A percentile compares a stretch with the other conserved stretches of the same genome.
These are phyloP conservation scores for Pichia paraexigua DNA, from an alignment of 805 yeast genomes.

Conservation along the genomic window DNA sequence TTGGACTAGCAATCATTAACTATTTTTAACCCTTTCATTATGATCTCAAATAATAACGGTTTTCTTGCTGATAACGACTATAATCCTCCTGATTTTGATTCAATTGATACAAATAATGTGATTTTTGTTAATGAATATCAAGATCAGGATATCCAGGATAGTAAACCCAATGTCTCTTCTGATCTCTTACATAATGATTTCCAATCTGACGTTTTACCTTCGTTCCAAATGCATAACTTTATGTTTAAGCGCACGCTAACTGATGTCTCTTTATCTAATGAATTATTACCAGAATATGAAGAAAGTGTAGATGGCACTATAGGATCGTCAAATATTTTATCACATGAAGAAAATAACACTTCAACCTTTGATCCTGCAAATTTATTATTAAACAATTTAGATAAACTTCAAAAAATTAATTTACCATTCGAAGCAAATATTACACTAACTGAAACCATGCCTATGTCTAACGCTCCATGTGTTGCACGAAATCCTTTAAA, in stretches of 20 bases:
- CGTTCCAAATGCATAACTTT: constrained; percentile 58
- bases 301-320: constrained; percentile 3
- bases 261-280: constrained; percentile 4
- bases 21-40: not conserved
- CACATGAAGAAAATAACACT: constrained; percentile 9
- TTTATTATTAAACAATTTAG: constrained; percentile 21
- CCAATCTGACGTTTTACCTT: constrained; percentile 32
- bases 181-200: not conserved
- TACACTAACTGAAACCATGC: constrained; percentile 35
- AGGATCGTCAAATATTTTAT: constrained; percentile 1
- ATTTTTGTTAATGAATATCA: not conserved
- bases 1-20: not conserved
- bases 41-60: not conserved
- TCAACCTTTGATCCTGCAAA: constrained; percentile 1
- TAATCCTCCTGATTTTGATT: not conserved
- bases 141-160: not conserved
- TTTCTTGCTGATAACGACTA: not conserved
- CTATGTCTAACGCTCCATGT: constrained; percentile 14
- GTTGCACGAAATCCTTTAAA: constrained; percentile 28
- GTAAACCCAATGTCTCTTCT: not conserved
- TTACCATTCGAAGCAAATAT: constrained; percentile 11
- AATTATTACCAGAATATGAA: constrained; percentile 18
- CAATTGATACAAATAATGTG: not conserved
- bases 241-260: constrained; percentile 18
- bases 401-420: constrained; percentile 9